These are phyloP conservation scores for Aspergillus nidulans DNA, from an alignment of 495 filamentous ascomycete species.

Conservation along the genomic window DNA sequence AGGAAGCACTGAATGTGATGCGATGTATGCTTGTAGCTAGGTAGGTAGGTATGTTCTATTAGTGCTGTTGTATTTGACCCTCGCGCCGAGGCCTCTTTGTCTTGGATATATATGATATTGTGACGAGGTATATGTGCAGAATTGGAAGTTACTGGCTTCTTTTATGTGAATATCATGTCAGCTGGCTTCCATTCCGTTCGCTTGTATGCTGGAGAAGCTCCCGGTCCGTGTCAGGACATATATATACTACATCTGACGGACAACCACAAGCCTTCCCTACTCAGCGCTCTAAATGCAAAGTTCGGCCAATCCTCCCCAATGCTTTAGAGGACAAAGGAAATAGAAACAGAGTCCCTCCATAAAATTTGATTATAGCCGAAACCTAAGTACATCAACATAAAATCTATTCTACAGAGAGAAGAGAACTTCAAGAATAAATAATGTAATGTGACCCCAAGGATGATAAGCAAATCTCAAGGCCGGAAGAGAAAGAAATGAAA, in stretches of 20 bases:
- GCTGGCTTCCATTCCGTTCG: too few relatives aligned
- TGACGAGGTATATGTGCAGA: not conserved
- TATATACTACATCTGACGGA: too few relatives aligned
- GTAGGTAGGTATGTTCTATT: not conserved
- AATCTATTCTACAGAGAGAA: not conserved
- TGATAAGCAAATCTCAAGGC: not conserved
- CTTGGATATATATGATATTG: not conserved
- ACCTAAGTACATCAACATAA: not conserved
- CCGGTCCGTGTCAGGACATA: too few relatives aligned
- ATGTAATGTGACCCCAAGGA: not conserved
- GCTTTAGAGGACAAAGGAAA: not conserved
- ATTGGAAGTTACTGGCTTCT: too few relatives aligned
- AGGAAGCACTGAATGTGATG: not conserved
- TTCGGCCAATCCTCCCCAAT: too few relatives aligned
- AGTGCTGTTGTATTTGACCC: not conserved
- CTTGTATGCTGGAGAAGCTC: too few relatives aligned
- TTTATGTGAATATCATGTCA: too few relatives aligned
- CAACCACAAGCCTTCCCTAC: too few relatives aligned
- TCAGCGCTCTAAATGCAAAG: too few relatives aligned
- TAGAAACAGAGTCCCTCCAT: not conserved
- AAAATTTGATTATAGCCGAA: not conserved
- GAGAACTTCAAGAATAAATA: not conserved
- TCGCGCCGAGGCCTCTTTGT: not conserved
- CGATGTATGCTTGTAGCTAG: not conserved
- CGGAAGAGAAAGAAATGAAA: not conserved